These are phyloP conservation scores for Botryosphaeria dothidea DNA, from an alignment of 2,329 filamentous ascomycete species.

Conservation along the genomic window DNA sequence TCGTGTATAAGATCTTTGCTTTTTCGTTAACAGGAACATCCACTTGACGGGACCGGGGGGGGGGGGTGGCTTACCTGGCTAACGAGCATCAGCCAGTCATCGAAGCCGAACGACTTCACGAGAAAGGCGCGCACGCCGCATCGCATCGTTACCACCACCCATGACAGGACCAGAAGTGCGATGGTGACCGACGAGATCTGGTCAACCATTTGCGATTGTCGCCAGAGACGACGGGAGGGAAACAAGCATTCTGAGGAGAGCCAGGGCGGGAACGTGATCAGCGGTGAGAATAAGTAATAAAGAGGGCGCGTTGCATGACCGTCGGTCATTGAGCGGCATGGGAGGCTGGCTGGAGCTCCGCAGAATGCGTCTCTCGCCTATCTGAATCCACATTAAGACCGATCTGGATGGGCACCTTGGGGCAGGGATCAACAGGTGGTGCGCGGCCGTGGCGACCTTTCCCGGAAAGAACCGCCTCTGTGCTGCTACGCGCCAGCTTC, in stretches of 20 bases:
- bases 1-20: constrained; percentile 38
- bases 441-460: background rate
- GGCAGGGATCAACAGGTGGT: background rate
- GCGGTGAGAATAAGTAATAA: background rate
- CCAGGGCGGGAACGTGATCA: background rate
- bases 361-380: background rate
- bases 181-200: background rate
- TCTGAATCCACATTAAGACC: constrained; percentile 14
- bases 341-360: background rate
- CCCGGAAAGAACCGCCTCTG: background rate
- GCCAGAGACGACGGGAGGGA: background rate
- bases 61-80: constrained; percentile 40
- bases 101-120: constrained; percentile 39
- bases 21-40: background rate
- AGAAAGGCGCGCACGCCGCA: constrained; percentile 39
- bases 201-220: background rate
- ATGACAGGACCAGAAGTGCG: constrained; percentile 37
- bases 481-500: background rate
- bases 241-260: background rate
- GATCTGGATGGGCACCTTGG: background rate
- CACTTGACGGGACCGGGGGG: background rate
- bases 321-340: background rate
- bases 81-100: constrained; percentile 44
- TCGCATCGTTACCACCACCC: constrained; percentile 38
- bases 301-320: background rate